Percentiles rank a stretch among this genome's conserved stretches.
Evolutionary conservation across 2,329 filamentous ascomycete genomes (phyloP).

Genomic region (Cercospora janseana): DNA sequence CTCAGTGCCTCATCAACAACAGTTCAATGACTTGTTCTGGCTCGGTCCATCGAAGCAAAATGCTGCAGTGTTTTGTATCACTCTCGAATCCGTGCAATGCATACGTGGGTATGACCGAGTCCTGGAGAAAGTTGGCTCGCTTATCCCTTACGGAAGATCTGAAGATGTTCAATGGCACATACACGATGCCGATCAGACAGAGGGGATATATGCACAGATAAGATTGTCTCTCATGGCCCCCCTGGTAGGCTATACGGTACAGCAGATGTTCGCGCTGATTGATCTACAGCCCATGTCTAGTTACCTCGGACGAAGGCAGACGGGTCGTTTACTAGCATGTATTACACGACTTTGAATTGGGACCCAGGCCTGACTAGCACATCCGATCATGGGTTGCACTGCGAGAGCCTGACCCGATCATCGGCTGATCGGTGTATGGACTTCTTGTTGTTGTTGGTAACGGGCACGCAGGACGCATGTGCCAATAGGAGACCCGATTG

Average conservation of each 20-base stretch:
- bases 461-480: neutral
- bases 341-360: too few relatives aligned
- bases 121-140: neutral
- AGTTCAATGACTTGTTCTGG: constrained; percentile 90
- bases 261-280: too few relatives aligned
- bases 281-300: too few relatives aligned
- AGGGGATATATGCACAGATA: too few relatives aligned
- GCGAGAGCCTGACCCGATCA: neutral
- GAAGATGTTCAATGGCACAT: constrained; percentile 1
- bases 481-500: neutral
- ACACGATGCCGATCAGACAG: too few relatives aligned
- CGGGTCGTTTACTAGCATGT: too few relatives aligned
- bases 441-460: neutral
- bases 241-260: too few relatives aligned
- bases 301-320: too few relatives aligned
- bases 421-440: neutral
- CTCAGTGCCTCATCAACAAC: constrained; percentile 86
- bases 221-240: too few relatives aligned
- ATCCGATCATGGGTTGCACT: neutral
- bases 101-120: neutral
- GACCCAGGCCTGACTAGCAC: neutral
- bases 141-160: neutral
- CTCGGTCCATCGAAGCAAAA: constrained; percentile 66
- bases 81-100: neutral
- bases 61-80: constrained; percentile 55